phyloP scores from a whole-genome alignment of 306 rosid species.

The Lotus japonicus region DNA sequence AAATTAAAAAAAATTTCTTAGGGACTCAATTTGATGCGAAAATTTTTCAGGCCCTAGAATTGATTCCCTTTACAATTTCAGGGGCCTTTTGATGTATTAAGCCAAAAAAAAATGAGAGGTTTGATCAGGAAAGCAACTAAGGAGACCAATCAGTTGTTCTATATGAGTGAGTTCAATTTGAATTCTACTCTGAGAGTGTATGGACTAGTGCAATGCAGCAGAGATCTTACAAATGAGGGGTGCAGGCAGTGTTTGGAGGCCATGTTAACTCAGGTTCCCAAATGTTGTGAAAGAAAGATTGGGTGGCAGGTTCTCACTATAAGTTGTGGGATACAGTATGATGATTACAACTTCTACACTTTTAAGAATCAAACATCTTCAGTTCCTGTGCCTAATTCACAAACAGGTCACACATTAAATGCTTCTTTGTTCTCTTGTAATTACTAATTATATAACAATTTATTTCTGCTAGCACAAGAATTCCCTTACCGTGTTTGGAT shows the following conservation, averaged over 20 bases:
- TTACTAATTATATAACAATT: no score
- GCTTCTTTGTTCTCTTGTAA: background rate
- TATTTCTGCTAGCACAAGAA: no score
- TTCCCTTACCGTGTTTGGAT: no score
- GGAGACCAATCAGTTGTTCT: background rate
- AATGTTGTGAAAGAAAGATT: background rate
- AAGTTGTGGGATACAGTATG: slow-evolving; percentile 5
- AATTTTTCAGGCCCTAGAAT: no score
- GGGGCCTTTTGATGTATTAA: no score
- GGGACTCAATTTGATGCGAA: no score
- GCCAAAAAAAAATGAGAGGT: no score
- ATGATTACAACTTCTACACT: slow-evolving; percentile 2
- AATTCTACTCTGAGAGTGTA: background rate
- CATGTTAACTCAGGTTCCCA: background rate
- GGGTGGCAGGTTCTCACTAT: background rate
- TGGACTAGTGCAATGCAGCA: slow-evolving; percentile 6
- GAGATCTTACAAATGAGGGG: background rate
- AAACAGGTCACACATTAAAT: background rate
- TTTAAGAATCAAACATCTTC: background rate
- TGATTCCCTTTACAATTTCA: no score
- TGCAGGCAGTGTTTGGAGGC: background rate
- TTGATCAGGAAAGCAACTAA: background rate
- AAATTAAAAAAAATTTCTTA: no score
- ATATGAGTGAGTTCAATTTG: background rate
- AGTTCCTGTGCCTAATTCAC: background rate